A percentile compares a stretch with the other conserved stretches of the same genome.
Conservation (phyloP, 179 eudicot genomes). For the Nepenthes alata region DNA sequence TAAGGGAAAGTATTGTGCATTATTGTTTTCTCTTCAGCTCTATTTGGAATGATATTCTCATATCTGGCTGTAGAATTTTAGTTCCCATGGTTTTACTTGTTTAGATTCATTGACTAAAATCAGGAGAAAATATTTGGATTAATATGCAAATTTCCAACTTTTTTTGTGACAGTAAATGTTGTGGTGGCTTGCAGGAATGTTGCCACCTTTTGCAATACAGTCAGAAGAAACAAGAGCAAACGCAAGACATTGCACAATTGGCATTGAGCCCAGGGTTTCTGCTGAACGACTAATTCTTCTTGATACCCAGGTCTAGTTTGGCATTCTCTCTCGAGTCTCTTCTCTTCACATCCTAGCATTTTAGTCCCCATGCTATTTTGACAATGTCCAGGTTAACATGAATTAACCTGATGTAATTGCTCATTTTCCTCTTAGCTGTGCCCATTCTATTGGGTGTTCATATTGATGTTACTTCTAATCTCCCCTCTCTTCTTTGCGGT, state of each 20-base stretch:
- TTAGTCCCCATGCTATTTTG: neutral
- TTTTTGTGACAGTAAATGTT: neutral
- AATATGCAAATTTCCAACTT: neutral
- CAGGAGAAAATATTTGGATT: neutral
- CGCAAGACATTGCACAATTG: conserved; percentile 72
- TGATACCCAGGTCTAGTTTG: conserved; percentile 64
- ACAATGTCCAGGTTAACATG: neutral
- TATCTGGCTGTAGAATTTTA: too few relatives aligned
- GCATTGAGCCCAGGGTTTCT: conserved; percentile 80
- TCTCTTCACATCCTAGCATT: neutral
- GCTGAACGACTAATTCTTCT: conserved; percentile 76
- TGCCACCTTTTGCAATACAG: conserved; percentile 67
- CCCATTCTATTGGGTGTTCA: too few relatives aligned
- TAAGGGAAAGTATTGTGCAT: neutral
- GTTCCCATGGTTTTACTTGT: too few relatives aligned
- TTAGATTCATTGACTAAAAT: too few relatives aligned
- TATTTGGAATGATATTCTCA: too few relatives aligned
- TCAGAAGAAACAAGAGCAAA: conserved; percentile 61
- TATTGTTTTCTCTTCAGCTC: neutral
- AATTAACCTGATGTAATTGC: too few relatives aligned
- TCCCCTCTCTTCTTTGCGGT: too few relatives aligned
- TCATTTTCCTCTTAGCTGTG: too few relatives aligned
- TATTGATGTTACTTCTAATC: too few relatives aligned
- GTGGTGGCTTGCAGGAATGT: conserved; percentile 41
- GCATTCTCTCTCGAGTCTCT: neutral